Base-by-base conservation (phyloP, 2,329 filamentous ascomycete species). In the Colletotrichum agaves region DNA sequence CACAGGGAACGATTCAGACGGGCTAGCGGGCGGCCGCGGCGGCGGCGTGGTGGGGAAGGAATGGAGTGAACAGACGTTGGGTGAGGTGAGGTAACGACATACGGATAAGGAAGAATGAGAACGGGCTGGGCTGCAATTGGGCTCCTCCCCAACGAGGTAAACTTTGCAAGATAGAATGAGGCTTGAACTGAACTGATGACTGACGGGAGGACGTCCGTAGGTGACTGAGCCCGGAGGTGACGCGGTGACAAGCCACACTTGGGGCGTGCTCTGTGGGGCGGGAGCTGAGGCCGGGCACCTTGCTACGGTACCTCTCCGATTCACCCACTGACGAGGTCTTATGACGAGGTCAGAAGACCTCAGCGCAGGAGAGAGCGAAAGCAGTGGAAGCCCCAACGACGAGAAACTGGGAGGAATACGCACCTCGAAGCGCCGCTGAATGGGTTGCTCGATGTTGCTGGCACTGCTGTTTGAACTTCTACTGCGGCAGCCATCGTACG, bases 241-340 rank as follows among this genome's bases (percentile, higher is more conserved):
- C 59, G 44, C 55, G 47, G 55, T 46, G 12, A 59, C 49, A 49
- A 68, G 65, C 65, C 65, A 68, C 65, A 68, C 46, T 65, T 55
- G 59, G n/a, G 35, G 33, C 21, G 27, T 33, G 35, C 37, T 13
- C 7, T 33, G 27, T 65, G 50, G 53, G 53, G 23, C 46, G 12
- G 57, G 50, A 62, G 63, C 59, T 63, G 23, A 41, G 53, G 44
- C 52, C 52, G 53, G 44, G 44, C 52, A 46, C 55, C 44, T 35
- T n/a, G n/a, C n/a, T n/a, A n/a, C n/a, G n/a, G n/a, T n/a, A n/a
- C n/a, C n/a, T 21, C 33, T 35, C 33, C 50, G 44, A 41, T 21
- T 57, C 49, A 44, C 19, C 17, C 33, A 31, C 31, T n/a, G 43
- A 61, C 13, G 37, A 12, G 35, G 19, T 3, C 2, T 21, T 19